phyloP scores from a whole-genome alignment of 148 eudicot species.

The Persicaria maculosa region DNA sequence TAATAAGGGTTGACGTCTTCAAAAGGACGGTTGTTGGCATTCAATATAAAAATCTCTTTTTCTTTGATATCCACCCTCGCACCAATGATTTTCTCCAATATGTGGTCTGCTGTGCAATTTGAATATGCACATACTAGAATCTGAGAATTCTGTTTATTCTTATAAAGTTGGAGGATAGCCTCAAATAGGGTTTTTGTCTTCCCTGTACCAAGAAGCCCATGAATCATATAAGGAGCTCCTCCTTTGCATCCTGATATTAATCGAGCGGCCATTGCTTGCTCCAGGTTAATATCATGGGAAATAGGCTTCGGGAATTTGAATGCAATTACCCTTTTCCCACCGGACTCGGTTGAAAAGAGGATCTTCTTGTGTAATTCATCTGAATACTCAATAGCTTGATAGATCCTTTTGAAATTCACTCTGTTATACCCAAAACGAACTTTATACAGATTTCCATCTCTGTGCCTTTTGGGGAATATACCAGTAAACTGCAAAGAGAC shows the following conservation, averaged over 20 bases:
- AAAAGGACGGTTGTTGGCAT: constrained; percentile 61
- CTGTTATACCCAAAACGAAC: constrained; percentile 69
- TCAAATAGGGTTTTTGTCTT: constrained; percentile 80
- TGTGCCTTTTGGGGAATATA: constrained; percentile 42
- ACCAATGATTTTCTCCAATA: constrained; percentile 48
- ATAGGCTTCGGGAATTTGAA: constrained; percentile 28
- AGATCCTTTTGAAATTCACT: constrained; percentile 52
- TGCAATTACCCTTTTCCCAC: constrained; percentile 30
- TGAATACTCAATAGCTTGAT: constrained; percentile 70
- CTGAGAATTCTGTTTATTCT: constrained; percentile 17
- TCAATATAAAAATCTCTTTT: constrained; percentile 61
- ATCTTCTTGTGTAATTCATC: constrained; percentile 34
- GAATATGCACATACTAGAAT: constrained; percentile 88
- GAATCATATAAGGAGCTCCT: constrained; percentile 69
- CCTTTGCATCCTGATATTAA: constrained; percentile 69
- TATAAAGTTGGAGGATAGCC: constrained; percentile 66
- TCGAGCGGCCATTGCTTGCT: constrained; percentile 54
- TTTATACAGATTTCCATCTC: constrained; percentile 36
- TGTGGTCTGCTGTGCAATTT: constrained; percentile 83
- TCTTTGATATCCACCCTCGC: constrained; percentile 18
- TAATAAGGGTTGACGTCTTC: constrained; percentile 54
- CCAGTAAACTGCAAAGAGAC: constrained; percentile 49
- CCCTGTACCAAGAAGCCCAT: constrained; percentile 98
- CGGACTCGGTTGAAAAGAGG: constrained; percentile 45
- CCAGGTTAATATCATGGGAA: constrained; percentile 18